These are phyloP conservation scores for Platanus orientalis DNA, from an alignment of 164 flowering plant species.

Conservation along the genomic window DNA sequence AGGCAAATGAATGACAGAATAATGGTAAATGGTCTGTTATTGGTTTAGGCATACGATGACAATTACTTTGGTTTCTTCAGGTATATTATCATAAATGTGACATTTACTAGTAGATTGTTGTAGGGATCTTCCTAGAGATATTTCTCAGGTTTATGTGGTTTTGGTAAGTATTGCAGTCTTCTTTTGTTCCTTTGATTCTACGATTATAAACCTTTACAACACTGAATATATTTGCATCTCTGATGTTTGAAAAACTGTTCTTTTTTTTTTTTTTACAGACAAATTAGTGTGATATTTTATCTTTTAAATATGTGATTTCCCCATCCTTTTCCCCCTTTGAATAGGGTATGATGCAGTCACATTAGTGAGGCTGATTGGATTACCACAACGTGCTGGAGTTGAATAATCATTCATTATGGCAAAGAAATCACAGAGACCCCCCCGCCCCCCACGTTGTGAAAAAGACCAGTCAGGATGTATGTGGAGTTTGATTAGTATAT, in stretches of 20 bases:
- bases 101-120: too few species aligned
- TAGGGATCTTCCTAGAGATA: too few species aligned
- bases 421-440: slow-evolving; percentile 45
- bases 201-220: background rate
- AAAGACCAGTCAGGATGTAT: slow-evolving; percentile 68
- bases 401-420: slow-evolving; percentile 41
- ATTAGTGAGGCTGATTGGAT: background rate
- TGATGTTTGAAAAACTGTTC: background rate
- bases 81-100: too few species aligned
- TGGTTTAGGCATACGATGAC: too few species aligned
- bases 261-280: background rate
- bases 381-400: slow-evolving; percentile 4
- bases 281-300: background rate
- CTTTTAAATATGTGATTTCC: slow-evolving; percentile 4
- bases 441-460: slow-evolving; percentile 33
- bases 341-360: slow-evolving; percentile 13
- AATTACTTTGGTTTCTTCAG: too few species aligned
- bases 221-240: background rate
- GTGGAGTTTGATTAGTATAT: slow-evolving; percentile 64
- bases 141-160: too few species aligned
- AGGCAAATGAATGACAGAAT: too few species aligned
- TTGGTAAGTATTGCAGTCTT: too few species aligned
- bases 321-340: background rate
- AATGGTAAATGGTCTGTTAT: too few species aligned
- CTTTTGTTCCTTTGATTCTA: too few species aligned